Conservation (phyloP, 176 grass and related monocot genomes). For the Aegilops umbellulata region DNA sequence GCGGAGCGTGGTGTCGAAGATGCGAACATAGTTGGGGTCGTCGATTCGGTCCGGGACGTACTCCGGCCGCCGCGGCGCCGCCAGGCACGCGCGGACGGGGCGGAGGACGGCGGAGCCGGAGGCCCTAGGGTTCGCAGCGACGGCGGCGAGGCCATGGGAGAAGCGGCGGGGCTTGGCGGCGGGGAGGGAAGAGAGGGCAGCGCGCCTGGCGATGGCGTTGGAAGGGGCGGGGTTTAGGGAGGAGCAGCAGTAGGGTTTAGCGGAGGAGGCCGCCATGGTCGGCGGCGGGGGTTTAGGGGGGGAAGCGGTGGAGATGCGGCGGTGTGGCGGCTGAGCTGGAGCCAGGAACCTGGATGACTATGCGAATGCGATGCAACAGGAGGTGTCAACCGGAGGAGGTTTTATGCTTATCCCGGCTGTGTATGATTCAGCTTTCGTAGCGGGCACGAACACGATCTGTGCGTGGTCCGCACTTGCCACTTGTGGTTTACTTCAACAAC, state of each 20-base stretch:
- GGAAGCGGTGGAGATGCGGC: background rate
- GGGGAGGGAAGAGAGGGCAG: background rate
- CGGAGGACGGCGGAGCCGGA: constrained; percentile 11
- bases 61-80: constrained; percentile 19
- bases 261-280: background rate
- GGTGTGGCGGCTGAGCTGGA: constrained; percentile 10
- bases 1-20: constrained; percentile 93
- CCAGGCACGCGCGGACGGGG: background rate
- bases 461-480: background rate
- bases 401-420: constrained; percentile 6
- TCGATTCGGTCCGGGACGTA: constrained; percentile 58
- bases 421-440: background rate
- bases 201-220: background rate
- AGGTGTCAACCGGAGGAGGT: background rate
- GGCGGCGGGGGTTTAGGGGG: constrained; percentile 5
- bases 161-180: background rate
- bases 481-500: background rate
- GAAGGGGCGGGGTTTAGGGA: constrained; percentile 18
- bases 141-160: constrained; percentile 22
- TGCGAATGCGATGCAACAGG: too few species aligned
- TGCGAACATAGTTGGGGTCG: constrained; percentile 78
- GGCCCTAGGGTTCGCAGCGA: background rate
- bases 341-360: background rate
- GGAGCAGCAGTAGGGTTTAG: constrained; percentile 23
- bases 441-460: background rate